Percentiles rank a stretch among this genome's conserved stretches.
Evolutionary conservation across 768 basidiomycete genomes (phyloP).

Genomic region (Porphyrellus cyaneotinctus): DNA sequence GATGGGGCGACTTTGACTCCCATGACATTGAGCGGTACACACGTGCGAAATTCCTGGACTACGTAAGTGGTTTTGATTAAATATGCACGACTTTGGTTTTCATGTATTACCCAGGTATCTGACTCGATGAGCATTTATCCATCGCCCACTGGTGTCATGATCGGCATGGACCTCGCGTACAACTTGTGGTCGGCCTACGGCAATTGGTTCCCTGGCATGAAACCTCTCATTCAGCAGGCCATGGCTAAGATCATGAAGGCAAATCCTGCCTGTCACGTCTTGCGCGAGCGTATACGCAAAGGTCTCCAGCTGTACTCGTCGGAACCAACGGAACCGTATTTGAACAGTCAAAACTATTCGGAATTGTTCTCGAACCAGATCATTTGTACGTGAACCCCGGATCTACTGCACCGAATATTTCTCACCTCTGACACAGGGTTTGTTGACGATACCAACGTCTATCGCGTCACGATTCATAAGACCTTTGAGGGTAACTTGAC

Average conservation of each 20-base stretch:
- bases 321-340: constrained; percentile 97
- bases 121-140: constrained; percentile 99
- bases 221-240: constrained; percentile 95
- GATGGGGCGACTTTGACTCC: constrained; percentile 98
- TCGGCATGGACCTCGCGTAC: constrained; percentile 97
- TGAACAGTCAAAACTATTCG: constrained; percentile 97
- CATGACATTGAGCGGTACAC: constrained; percentile 99
- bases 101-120: constrained; percentile 53
- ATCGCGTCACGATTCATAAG: constrained; percentile 98
- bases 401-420: not conserved
- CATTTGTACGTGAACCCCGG: constrained; percentile 60
- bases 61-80: constrained; percentile 45
- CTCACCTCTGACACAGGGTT: constrained; percentile 61
- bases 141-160: constrained; percentile 97
- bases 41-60: constrained; percentile 98
- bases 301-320: constrained; percentile 98
- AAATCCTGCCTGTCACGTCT: constrained; percentile 94
- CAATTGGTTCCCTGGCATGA: constrained; percentile 99
- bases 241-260: constrained; percentile 99
- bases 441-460: constrained; percentile 99
- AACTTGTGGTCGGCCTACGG: constrained; percentile 99
- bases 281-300: constrained; percentile 98
- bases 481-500: constrained; percentile 99
- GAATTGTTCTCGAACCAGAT: constrained; percentile 98
- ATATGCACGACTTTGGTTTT: not conserved